Evolutionary conservation across 305 asterid genomes (phyloP).

Genomic region (Fraxinus sp.): DNA sequence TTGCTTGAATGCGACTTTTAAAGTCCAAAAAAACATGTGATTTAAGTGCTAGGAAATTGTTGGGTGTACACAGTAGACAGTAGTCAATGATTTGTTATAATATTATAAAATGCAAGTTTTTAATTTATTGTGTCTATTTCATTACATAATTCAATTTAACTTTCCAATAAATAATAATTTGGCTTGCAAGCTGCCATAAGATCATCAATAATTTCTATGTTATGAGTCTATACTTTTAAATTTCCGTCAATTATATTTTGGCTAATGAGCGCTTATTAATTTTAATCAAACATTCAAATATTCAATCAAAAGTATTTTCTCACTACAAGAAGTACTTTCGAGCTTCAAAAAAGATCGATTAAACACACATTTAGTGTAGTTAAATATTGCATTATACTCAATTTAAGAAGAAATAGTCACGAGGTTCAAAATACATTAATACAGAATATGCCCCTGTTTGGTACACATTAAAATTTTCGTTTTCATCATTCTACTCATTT

Average conservation of each 20-base stretch:
- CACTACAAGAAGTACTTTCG: not conserved
- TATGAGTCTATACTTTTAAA: not conserved
- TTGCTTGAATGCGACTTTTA: conserved; percentile 8
- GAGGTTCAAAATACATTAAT: too few relatives aligned
- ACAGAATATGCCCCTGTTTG: too few relatives aligned
- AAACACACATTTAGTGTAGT: too few relatives aligned
- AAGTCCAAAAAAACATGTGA: conserved; percentile 25
- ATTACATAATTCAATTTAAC: not conserved
- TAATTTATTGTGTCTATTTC: not conserved
- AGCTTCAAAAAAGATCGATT: not conserved
- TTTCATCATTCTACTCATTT: too few relatives aligned
- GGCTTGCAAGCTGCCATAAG: not conserved
- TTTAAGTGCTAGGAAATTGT: not conserved
- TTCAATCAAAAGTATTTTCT: too few relatives aligned
- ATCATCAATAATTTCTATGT: not conserved
- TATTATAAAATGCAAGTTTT: not conserved
- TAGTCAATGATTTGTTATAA: not conserved
- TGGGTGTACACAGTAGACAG: not conserved
- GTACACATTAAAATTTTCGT: too few relatives aligned
- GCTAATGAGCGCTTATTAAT: too few relatives aligned
- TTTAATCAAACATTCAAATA: too few relatives aligned
- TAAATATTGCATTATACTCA: not conserved
- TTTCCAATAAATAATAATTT: not conserved
- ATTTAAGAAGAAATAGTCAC: not conserved
- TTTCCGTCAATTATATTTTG: too few relatives aligned